A percentile compares a stretch with the other conserved stretches of the same genome.
Evolutionary conservation across 306 rosid genomes (phyloP).

Genomic region (Ammopiptanthus mongolicus): DNA sequence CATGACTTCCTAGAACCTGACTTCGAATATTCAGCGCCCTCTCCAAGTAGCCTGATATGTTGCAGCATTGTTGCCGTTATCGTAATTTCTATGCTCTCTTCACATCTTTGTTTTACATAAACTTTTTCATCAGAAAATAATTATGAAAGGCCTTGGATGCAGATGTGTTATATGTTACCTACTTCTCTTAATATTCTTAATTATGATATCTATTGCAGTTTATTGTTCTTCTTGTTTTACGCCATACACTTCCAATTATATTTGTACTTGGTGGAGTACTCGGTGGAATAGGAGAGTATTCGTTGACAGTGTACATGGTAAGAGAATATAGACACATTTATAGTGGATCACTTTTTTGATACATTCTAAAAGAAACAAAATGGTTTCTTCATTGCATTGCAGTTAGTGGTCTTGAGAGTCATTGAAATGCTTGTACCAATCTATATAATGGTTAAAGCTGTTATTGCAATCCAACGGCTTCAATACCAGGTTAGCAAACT

Average conservation of each 20-base stretch:
- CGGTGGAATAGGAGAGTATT: constrained; percentile 45
- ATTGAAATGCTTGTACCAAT: constrained; percentile 61
- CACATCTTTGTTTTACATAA: not conserved
- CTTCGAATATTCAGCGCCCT: constrained; percentile 44
- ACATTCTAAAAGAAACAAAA: not conserved
- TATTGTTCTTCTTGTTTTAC: constrained; percentile 57
- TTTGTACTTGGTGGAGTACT: constrained; percentile 49
- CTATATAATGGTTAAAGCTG: constrained; percentile 52
- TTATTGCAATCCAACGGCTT: constrained; percentile 44
- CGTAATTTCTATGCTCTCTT: constrained; percentile 39
- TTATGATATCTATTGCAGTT: constrained; percentile 51
- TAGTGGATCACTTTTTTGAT: not conserved
- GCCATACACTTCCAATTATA: constrained; percentile 65
- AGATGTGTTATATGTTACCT: not conserved
- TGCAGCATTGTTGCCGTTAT: constrained; percentile 60
- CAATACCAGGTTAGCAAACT: constrained; percentile 46
- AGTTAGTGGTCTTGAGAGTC: constrained; percentile 56
- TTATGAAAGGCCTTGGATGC: not conserved
- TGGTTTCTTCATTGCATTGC: constrained; percentile 18
- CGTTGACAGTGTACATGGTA: constrained; percentile 50
- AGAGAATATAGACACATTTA: not conserved
- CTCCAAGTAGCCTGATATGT: constrained; percentile 46
- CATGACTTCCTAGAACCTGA: constrained; percentile 39
- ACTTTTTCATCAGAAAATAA: not conserved
- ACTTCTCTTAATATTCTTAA: not conserved